Base-by-base conservation (phyloP, 2,329 filamentous ascomycete species). In the Cordyceps pruinosa region DNA sequence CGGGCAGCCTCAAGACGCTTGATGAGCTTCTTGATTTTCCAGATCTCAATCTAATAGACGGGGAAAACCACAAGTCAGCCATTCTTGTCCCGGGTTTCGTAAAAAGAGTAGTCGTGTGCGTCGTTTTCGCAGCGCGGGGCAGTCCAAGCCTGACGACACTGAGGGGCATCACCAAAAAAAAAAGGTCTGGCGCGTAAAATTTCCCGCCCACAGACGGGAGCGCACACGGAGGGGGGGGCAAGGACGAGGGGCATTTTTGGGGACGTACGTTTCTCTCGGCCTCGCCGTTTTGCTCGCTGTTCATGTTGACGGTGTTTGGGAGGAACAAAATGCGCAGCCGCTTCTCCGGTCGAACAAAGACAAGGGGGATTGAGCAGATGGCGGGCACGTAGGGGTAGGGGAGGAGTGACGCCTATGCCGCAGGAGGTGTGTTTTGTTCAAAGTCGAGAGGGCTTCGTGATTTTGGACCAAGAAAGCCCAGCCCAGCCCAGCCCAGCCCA, bases 1-100 rank as follows among this genome's bases (percentile, higher is more conserved):
- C 95, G 85, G 66, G 95, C 95, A 62, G 90, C 89, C 77, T 97
- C 94, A 68, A 99, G 90, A 69, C 94, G 89, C 79, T 97, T 99
- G 79, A 99, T 96, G 71, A 99, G 81, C 82, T 99, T 99, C 84
- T 99, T 99, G 72, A 99, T 92, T 87, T 99, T 97, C 89, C 88
- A 92, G 79, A 87, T 87, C 76, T 87, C 84, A 69, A 87, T 87
- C 82, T 85, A 64, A 64, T 46, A 7, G 8, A 48, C 32, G 26
- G n/a, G 5, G 12, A 34, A 52, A 52, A 39, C 23, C 45, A 51
- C 41, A 15, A 25, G 42, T 57, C 35, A 57, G 56, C 48, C 30
- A 46, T 39, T 34, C 42, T 26, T 13, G 10, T 42, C 26, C 4
- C 5, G 23, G 35, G 6, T 42, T 49, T 35, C 23, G 49, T 17